Base-by-base conservation (phyloP, 345 rosid species). In the Excoecaria agallocha region DNA sequence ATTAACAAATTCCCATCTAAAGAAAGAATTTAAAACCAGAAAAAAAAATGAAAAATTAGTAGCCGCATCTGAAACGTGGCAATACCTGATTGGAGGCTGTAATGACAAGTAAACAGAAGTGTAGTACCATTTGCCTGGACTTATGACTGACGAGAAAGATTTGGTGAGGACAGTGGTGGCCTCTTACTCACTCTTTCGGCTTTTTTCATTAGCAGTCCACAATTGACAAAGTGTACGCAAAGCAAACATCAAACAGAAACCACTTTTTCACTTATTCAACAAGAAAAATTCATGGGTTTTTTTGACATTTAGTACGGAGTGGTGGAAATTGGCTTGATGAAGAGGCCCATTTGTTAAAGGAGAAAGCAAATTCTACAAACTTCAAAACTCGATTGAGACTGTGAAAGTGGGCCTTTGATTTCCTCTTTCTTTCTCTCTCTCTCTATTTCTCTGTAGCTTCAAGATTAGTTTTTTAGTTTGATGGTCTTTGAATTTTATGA, bases 261-360 rank as follows among this genome's bases (percentile, higher is more conserved):
- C 9, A 13, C 67, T 6, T 0, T 39, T 41, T 65, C 77, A 77
- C 59, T 55, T 45, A 68, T 65, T 66, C 80, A 70, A 41, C 79
- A 3, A 62, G 56, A 73, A 81, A 64, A 71, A 62, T 65, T 68
- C 54, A 72, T 79, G 73, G 66, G 55, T 66, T 67, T 71, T 56
- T 80, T 81, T 81, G 83, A 82, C 79, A 72, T 77, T 65, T 84
- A 76, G 84, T 76, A 78, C 50, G 72, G n/a, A 79, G 88, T 79
- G 87, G 84, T 80, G 76, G 82, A 76, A 77, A 84, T 56, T 77
- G 54, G 72, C 64, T 74, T 5, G 48, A 41, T 0, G 5, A 22
- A 41, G 15, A 76, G 84, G 85, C 81, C 86, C 87, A 84, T 80
- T 9, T 55, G 64, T 71, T 15, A 63, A 82, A 67, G 79, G 37